These are phyloP conservation scores for Ramaria sp. DNA, from an alignment of 768 basidiomycete species.

Conservation along the genomic window DNA sequence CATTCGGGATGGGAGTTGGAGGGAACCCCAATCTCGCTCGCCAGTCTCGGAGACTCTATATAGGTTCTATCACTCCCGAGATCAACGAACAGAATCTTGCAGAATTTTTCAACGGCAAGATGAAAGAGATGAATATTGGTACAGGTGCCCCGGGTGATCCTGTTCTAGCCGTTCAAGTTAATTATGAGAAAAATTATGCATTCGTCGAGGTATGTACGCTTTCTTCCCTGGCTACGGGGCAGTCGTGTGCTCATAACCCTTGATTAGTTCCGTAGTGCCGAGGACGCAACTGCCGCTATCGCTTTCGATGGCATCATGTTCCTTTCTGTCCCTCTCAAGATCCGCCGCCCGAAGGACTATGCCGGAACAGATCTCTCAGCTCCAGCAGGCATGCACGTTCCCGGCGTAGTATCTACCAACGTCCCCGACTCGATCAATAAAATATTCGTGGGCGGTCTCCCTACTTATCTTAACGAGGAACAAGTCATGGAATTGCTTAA, in stretches of 20 bases:
- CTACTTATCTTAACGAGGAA: constrained; percentile 92
- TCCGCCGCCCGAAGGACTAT: constrained; percentile 96
- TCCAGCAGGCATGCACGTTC: constrained; percentile 64
- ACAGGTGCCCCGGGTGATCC: constrained; percentile 81
- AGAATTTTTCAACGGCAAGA: constrained; percentile 93
- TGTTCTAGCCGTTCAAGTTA: constrained; percentile 88
- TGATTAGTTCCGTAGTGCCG: constrained; percentile 84
- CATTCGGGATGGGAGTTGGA: constrained; percentile 78
- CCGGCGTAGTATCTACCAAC: constrained; percentile 92
- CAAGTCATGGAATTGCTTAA: constrained; percentile 97
- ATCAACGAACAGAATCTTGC: constrained; percentile 88
- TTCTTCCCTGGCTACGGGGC: neutral
- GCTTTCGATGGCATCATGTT: constrained; percentile 97
- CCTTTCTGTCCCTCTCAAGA: constrained; percentile 90
- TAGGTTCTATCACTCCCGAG: constrained; percentile 91
- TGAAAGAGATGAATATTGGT: constrained; percentile 85
- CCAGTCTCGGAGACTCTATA: constrained; percentile 91
- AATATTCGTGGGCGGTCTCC: constrained; percentile 93
- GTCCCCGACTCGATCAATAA: constrained; percentile 98
- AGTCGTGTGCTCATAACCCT: constrained; percentile 3
- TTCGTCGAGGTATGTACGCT: constrained; percentile 76
- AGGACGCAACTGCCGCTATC: constrained; percentile 95
- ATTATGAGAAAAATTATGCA: constrained; percentile 98
- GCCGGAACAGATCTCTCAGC: constrained; percentile 54
- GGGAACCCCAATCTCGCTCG: constrained; percentile 83